These are phyloP conservation scores for Ophiorrhiza pumila DNA, from an alignment of 257 asterid species.

Conservation along the genomic window DNA sequence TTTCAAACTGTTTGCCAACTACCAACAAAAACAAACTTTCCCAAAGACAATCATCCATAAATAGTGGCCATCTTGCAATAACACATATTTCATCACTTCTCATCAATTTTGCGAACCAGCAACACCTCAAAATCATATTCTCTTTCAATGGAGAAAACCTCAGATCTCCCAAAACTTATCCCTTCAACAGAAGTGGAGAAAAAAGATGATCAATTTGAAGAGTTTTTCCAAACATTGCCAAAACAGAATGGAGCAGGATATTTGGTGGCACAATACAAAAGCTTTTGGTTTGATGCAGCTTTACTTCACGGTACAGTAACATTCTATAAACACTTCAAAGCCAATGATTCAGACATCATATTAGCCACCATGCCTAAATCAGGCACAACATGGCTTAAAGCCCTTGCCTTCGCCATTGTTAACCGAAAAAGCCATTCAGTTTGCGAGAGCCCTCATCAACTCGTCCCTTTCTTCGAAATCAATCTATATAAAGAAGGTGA, in stretches of 20 bases:
- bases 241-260: no score
- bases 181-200: not conserved
- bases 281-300: slow-evolving; percentile 49
- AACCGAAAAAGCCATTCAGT: slow-evolving; percentile 18
- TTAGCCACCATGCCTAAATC: slow-evolving; percentile 50
- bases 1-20: no score
- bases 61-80: no score
- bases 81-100: no score
- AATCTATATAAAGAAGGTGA: slow-evolving; percentile 21
- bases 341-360: slow-evolving; percentile 35
- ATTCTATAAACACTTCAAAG: slow-evolving; percentile 18
- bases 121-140: no score
- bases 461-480: slow-evolving; percentile 45
- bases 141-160: not conserved
- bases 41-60: no score
- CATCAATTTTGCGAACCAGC: no score
- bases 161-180: not conserved
- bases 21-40: no score
- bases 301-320: slow-evolving; percentile 29
- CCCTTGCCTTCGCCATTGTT: slow-evolving; percentile 30
- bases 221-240: not conserved
- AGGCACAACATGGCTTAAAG: slow-evolving; percentile 61
- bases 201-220: not conserved
- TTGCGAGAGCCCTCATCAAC: slow-evolving; percentile 38
- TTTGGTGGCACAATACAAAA: slow-evolving; percentile 14